Evolutionary conservation across 2,329 filamentous ascomycete genomes (phyloP).

Genomic region (Apiospora pterosperma): DNA sequence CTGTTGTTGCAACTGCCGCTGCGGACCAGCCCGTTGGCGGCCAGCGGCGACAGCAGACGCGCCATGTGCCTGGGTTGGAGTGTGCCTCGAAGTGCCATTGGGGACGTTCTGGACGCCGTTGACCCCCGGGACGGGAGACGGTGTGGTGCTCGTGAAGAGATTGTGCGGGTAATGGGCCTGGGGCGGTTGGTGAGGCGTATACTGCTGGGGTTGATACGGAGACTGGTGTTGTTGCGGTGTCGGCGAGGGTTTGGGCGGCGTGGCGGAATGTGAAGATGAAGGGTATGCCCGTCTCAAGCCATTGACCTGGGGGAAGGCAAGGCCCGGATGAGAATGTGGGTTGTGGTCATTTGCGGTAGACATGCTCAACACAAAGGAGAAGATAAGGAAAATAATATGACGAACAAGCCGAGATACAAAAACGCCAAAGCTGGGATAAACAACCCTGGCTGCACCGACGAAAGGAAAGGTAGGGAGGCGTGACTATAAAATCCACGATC

Average conservation of each 20-base stretch:
- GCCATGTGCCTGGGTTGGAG: slow-evolving; percentile 40
- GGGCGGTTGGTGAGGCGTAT: slow-evolving; percentile 49
- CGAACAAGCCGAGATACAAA: slow-evolving; percentile 15
- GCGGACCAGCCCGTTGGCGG: slow-evolving; percentile 28
- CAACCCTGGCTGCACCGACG: slow-evolving; percentile 8
- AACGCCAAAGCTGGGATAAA: neutral
- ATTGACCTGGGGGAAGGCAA: slow-evolving; percentile 49
- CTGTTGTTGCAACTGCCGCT: slow-evolving; percentile 32
- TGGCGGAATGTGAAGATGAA: slow-evolving; percentile 43
- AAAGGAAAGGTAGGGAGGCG: slow-evolving; percentile 4
- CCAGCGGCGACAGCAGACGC: slow-evolving; percentile 27
- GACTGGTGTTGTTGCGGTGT: slow-evolving; percentile 38
- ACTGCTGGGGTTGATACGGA: slow-evolving; percentile 54
- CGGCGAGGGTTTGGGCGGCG: slow-evolving; percentile 53
- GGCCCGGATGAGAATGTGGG: slow-evolving; percentile 46
- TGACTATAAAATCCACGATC: slow-evolving; percentile 3
- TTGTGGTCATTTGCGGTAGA: slow-evolving; percentile 42
- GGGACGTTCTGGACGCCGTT: slow-evolving; percentile 47
- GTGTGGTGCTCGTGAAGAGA: slow-evolving; percentile 46
- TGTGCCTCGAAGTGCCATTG: slow-evolving; percentile 43
- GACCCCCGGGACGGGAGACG: slow-evolving; percentile 45
- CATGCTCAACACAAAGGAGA: slow-evolving; percentile 30
- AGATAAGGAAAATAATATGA: slow-evolving; percentile 10
- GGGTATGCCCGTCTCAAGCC: slow-evolving; percentile 44
- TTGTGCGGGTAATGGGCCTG: slow-evolving; percentile 48